A percentile compares a stretch with the other conserved stretches of the same genome.
Conservation (phyloP, 768 basidiomycete genomes). For the Rossbeevera mucosa region DNA sequence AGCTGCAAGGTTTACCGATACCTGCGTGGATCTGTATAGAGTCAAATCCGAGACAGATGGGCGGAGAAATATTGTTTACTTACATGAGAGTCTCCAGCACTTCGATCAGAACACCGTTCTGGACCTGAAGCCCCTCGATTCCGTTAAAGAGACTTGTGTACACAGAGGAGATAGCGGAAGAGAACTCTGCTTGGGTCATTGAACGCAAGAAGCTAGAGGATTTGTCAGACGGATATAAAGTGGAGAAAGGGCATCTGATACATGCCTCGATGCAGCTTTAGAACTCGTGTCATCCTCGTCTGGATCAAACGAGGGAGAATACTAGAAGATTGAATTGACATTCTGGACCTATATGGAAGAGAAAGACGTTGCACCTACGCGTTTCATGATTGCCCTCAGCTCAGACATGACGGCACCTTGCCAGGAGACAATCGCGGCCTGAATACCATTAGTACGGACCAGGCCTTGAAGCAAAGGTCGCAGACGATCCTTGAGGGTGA, state of each 20-base stretch:
- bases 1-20: constrained; percentile 39
- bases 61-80: constrained; percentile 10
- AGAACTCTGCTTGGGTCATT: constrained; percentile 68
- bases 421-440: constrained; percentile 67
- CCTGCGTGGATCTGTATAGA: constrained; percentile 33
- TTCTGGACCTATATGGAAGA: not conserved
- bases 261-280: constrained; percentile 28
- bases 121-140: constrained; percentile 62
- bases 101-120: constrained; percentile 53
- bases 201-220: constrained; percentile 55
- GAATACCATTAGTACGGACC: constrained; percentile 63
- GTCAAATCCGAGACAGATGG: constrained; percentile 1
- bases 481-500: constrained; percentile 57
- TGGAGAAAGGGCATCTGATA: constrained; percentile 1
- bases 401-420: constrained; percentile 62
- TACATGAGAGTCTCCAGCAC: constrained; percentile 49
- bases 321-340: constrained; percentile 33
- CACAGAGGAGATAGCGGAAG: constrained; percentile 53
- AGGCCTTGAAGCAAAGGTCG: constrained; percentile 77
- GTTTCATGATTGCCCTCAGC: constrained; percentile 51
- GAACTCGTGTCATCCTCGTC: constrained; percentile 46
- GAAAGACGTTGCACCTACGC: constrained; percentile 41
- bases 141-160: constrained; percentile 60
- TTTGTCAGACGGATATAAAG: constrained; percentile 19
- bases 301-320: constrained; percentile 54